A percentile compares a stretch with the other conserved stretches of the same genome.
phyloP scores from a whole-genome alignment of 2,329 filamentous ascomycete genomes.

The Endoconidiophora laricicola region DNA sequence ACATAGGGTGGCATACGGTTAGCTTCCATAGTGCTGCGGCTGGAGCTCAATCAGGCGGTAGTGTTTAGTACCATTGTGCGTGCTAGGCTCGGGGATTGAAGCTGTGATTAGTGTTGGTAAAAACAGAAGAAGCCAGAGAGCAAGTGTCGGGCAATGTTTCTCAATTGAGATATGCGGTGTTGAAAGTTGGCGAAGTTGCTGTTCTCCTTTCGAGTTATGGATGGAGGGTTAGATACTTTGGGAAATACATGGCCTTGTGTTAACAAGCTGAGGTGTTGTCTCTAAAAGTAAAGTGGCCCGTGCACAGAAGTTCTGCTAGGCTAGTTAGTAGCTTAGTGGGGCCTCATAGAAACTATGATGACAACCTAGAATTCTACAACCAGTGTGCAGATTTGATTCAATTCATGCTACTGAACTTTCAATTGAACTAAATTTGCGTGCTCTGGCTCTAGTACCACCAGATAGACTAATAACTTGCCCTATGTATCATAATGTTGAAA shows the following conservation, averaged over 20 bases:
- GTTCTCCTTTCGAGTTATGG: constrained; percentile 6
- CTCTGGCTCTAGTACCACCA: no score
- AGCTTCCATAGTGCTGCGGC: background rate
- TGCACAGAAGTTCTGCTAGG: constrained; percentile 1
- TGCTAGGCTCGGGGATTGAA: background rate
- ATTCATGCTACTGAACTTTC: no score
- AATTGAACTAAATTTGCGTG: no score
- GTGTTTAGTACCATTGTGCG: constrained; percentile 6
- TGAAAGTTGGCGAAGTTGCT: background rate
- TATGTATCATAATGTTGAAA: no score
- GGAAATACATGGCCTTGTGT: constrained; percentile 13
- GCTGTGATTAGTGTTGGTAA: background rate
- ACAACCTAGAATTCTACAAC: no score
- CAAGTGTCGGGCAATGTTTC: background rate
- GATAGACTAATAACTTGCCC: no score
- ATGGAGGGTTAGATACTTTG: background rate
- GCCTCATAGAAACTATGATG: background rate
- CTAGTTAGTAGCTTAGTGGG: constrained; percentile 4
- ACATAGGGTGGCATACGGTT: background rate
- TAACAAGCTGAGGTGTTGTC: constrained; percentile 12
- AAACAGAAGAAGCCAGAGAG: background rate
- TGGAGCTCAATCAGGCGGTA: background rate
- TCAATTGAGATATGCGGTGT: background rate
- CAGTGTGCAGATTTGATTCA: no score
- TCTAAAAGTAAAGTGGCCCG: constrained; percentile 9